Evolutionary conservation across 345 rosid genomes (phyloP).

Genomic region (Acer campestre): DNA sequence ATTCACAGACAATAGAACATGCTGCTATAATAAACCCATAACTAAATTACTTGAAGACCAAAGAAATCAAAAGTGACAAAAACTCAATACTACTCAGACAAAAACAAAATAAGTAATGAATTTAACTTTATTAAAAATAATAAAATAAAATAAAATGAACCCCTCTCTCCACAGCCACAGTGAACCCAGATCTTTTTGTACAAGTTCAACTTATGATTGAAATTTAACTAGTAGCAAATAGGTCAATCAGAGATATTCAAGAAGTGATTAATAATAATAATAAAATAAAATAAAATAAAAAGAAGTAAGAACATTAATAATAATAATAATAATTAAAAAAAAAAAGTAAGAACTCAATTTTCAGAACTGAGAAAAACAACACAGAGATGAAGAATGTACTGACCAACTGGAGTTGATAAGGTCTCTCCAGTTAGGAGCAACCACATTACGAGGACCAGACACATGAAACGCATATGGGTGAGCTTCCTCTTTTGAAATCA

Average conservation of each 20-base stretch:
- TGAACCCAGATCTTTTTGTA: no score
- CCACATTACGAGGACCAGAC: conserved; percentile 86
- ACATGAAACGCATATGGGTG: conserved; percentile 95
- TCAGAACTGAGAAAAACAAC: background rate
- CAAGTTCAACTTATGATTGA: no score
- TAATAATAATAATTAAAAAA: background rate
- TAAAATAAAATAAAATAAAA: background rate
- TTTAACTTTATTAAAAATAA: background rate
- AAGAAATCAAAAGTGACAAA: conserved; percentile 5
- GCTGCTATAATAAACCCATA: background rate
- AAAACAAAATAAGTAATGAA: background rate
- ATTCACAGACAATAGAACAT: background rate
- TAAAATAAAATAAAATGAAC: no score
- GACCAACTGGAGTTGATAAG: conserved; percentile 93
- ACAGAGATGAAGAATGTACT: conserved; percentile 12
- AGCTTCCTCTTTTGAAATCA: conserved; percentile 41
- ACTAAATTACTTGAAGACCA: background rate
- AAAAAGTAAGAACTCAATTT: background rate
- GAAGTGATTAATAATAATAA: background rate
- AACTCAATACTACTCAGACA: background rate
- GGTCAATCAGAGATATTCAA: no score
- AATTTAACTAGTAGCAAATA: no score
- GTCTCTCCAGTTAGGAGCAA: conserved; percentile 95
- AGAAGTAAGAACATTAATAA: background rate
- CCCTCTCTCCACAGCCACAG: no score